These are phyloP conservation scores for Tuber umbilicatum DNA, from an alignment of 495 filamentous ascomycete species.

Conservation along the genomic window DNA sequence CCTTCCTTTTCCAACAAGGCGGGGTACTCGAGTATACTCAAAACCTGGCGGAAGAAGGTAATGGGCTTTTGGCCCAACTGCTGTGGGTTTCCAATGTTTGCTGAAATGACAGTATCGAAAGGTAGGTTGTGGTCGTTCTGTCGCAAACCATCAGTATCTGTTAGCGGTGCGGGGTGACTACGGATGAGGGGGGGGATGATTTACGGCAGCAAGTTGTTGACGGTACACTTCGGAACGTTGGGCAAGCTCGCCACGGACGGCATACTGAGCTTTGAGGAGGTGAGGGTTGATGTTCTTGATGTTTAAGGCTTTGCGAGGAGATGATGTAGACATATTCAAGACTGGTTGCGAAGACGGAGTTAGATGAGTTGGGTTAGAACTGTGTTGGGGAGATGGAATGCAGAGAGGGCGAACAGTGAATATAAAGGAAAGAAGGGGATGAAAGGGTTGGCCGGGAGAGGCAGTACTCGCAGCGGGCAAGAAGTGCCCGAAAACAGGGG, in stretches of 20 bases:
- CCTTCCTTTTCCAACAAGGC: slow-evolving; percentile 64
- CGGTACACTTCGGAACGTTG: slow-evolving; percentile 84
- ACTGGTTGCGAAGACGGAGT: not conserved
- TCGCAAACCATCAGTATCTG: slow-evolving; percentile 20
- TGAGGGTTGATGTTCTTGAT: slow-evolving; percentile 87
- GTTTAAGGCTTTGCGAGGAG: slow-evolving; percentile 57
- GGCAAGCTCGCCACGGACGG: slow-evolving; percentile 91
- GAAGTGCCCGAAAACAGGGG: not conserved
- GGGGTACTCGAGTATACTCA: slow-evolving; percentile 90
- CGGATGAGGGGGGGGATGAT: slow-evolving; percentile 23
- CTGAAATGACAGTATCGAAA: slow-evolving; percentile 83
- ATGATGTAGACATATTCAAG: slow-evolving; percentile 51
- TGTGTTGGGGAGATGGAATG: slow-evolving; percentile 6
- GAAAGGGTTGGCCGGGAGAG: not conserved
- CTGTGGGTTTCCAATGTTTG: slow-evolving; percentile 98
- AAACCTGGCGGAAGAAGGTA: slow-evolving; percentile 96
- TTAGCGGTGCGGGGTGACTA: slow-evolving; percentile 42
- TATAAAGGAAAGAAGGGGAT: not conserved
- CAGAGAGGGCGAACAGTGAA: not conserved
- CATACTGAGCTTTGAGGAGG: slow-evolving; percentile 80
- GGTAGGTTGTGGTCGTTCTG: slow-evolving; percentile 54
- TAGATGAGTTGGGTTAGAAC: not conserved
- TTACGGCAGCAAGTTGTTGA: slow-evolving; percentile 50
- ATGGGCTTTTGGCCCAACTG: slow-evolving; percentile 98
- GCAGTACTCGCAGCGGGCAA: not conserved